Base-by-base conservation (phyloP, 148 eudicot species). In the Mesembryanthemum crystallinum region DNA sequence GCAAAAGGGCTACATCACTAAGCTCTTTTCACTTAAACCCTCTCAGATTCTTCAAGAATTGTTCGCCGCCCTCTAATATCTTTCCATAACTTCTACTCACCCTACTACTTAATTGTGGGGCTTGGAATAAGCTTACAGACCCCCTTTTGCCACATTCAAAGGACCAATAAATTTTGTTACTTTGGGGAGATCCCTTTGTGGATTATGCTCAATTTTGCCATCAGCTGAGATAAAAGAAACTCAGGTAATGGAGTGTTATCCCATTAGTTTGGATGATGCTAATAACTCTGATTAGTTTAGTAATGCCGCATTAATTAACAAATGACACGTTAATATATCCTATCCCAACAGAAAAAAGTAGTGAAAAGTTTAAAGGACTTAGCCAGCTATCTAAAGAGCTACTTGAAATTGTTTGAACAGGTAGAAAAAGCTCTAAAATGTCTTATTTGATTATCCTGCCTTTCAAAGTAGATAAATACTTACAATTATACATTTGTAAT, bases 81-180 rank as follows among this genome's bases (percentile, higher is more conserved):
- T 70, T 47, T 73, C 73, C 39, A 37, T 60, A 54, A 63, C 51
- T 64, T 65, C 81, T 79, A 72, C 68, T 60, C 73, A 23, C 28
- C 81, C 84, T 84, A 79, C 74, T 62, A 27, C 83, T 78, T 76
- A 47, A 74, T 32, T 77, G 80, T 73, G 79, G 81, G 74, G 84
- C 59, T 65, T 80, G 79, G 81, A 82, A 75, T 84, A 77, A 71
- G 59, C 67, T 49, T 47, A 52, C 64, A 54, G 54, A 24, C 30
- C 52, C 78, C 63, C 62, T 64, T 74, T 58, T 70, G 64, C 45
- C 25, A 64, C 75, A 68, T 57, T 58, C 57, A 37, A 28, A 71
- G 27, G 24, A 29, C 67, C 51, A 63, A 63, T 77, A 39, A 29
- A 14, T 14, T 23, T 15, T 52, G 51, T 18, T 52, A 51, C 74